These are phyloP conservation scores for Elaeis guineensis DNA, from an alignment of 176 grass and related monocot species.

Conservation along the genomic window DNA sequence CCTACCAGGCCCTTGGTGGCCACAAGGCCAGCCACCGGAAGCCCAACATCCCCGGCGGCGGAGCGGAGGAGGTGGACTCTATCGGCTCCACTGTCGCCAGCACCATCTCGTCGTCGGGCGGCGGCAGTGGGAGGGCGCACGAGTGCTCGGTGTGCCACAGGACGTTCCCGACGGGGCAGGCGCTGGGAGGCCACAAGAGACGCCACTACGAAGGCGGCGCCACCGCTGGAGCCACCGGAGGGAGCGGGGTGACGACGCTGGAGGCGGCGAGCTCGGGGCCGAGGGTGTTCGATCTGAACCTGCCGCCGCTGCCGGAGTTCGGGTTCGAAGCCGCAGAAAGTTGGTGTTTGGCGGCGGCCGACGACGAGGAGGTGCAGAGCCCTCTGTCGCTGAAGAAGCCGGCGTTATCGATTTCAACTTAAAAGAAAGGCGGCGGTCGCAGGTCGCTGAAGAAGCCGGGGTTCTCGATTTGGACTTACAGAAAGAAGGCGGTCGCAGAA, in stretches of 20 bases:
- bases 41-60: not conserved
- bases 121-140: not conserved
- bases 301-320: not conserved
- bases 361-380: conserved; percentile 12
- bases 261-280: not conserved
- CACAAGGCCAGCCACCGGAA: conserved; percentile 24
- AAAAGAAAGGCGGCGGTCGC: not conserved
- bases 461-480: not conserved
- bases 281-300: conserved; percentile 6
- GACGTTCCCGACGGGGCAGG: conserved; percentile 13
- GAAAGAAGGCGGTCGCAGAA: not conserved
- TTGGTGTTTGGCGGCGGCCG: not conserved
- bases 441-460: conserved; percentile 6
- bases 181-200: conserved; percentile 18
- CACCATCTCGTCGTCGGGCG: not conserved
- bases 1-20: conserved; percentile 19
- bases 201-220: conserved; percentile 16
- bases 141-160: conserved; percentile 15
- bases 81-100: not conserved
- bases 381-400: conserved; percentile 12
- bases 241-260: not conserved
- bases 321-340: not conserved
- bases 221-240: not conserved
- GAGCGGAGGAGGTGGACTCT: too few relatives aligned
- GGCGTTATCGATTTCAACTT: not conserved